Conservation (phyloP, 495 filamentous ascomycete genomes). For the Neurospora sp. region DNA sequence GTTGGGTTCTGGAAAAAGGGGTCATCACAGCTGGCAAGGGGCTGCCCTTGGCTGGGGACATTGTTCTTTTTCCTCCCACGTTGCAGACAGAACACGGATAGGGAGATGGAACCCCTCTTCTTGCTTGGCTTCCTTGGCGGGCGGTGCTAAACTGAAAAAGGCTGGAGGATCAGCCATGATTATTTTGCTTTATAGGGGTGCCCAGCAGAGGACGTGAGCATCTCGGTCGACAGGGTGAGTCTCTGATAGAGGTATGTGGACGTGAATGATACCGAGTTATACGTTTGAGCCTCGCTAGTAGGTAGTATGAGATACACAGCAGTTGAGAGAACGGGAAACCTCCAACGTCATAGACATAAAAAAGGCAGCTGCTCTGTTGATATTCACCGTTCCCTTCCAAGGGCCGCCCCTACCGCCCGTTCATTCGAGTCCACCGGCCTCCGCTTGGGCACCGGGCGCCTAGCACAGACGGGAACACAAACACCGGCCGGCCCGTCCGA, state of each 20-base stretch:
- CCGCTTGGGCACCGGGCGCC: background rate
- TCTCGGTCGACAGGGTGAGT: background rate
- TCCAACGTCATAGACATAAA: background rate
- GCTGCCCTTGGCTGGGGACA: background rate
- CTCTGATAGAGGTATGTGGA: background rate
- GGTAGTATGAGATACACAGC: too few species aligned
- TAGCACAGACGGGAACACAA: background rate
- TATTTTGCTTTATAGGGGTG: background rate
- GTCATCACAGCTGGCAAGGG: background rate
- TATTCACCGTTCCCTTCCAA: background rate
- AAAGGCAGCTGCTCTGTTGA: background rate
- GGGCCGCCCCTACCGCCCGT: background rate
- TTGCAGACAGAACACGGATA: background rate
- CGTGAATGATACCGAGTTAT: background rate
- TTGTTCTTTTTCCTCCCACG: background rate
- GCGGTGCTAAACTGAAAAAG: background rate
- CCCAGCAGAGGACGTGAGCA: background rate
- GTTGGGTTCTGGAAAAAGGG: background rate
- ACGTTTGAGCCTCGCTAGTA: too few species aligned
- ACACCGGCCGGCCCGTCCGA: background rate
- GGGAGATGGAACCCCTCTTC: background rate
- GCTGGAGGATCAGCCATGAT: background rate
- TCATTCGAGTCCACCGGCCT: background rate
- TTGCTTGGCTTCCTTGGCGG: background rate
- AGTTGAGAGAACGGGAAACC: background rate